Percentiles rank a stretch among this genome's conserved stretches.
Evolutionary conservation across 805 yeast genomes (phyloP).

Genomic region (Komagataella pastoris): DNA sequence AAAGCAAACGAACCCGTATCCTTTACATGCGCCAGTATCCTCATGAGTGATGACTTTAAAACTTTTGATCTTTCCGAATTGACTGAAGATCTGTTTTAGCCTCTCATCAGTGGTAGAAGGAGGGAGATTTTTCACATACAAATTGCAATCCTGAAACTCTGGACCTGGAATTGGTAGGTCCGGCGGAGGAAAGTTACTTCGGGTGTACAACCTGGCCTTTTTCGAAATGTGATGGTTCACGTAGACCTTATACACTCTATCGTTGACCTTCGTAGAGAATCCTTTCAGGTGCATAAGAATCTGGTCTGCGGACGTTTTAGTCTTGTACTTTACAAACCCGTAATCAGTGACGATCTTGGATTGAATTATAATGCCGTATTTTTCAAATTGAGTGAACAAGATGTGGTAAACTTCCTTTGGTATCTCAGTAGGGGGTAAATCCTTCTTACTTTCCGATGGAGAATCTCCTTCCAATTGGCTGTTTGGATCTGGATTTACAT

Average conservation of each 20-base stretch:
- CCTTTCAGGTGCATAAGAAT: conserved; percentile 36
- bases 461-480: not conserved
- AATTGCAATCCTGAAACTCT: conserved; percentile 52
- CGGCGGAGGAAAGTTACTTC: conserved; percentile 28
- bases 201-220: conserved; percentile 47
- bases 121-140: conserved; percentile 58
- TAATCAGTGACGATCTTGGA: conserved; percentile 37
- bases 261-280: conserved; percentile 4
- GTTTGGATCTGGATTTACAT: not conserved
- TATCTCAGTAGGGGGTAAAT: conserved; percentile 21
- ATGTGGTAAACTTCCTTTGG: conserved; percentile 22
- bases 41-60: conserved; percentile 39
- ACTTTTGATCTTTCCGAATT: conserved; percentile 38
- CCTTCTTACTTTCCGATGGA: not conserved
- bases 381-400: conserved; percentile 11
- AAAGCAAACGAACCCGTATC: conserved; percentile 75
- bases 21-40: conserved; percentile 41
- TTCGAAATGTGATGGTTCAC: conserved; percentile 56
- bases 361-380: conserved; percentile 27
- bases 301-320: conserved; percentile 41
- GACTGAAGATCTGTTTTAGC: conserved; percentile 25
- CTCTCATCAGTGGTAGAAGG: conserved; percentile 40
- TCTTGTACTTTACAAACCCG: conserved; percentile 57
- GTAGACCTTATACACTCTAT: conserved; percentile 18
- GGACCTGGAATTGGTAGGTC: conserved; percentile 31